Base-by-base conservation (phyloP, 1,284 basidiomycete genomes). In the Irpex sp. region DNA sequence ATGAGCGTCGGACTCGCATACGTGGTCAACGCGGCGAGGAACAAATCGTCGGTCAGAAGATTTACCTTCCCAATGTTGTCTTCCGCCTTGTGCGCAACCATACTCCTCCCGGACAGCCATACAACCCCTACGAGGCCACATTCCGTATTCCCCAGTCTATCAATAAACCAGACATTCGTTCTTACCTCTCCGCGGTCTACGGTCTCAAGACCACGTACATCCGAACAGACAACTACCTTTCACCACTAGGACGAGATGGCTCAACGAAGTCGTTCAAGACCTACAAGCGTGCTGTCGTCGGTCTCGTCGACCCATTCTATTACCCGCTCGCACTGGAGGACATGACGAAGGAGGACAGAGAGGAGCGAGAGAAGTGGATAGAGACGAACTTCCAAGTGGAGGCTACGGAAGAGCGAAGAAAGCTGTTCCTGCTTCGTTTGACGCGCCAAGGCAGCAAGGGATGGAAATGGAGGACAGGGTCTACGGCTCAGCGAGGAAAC, bases 111-210 rank as follows among this genome's bases (percentile, higher is more conserved):
- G 93, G 91, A 0, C 77, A 92, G 70, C 81, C 93, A 4, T 98
- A 98, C 81, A 97, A 98, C 69, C 92, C 95, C 1, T 95, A 90
- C 79, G 91, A 95, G 75, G 95, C 95, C 5, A 98, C 96, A 1
- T 97, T 98, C 82, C 91, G 94, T 62, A 84, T 97, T 50, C 87
- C 91, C 1, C 88, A 88, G 63, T 88, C 86, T 59, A 83, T 97
- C 77, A 97, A 94, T 62, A 98, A 98, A 79, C 93, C 90, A 66
- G 94, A 95, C 76, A 80, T 98, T 37, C 88, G 94, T 55, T 91
- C 91, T 2, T 97, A 97, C 75, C 85, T 98, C 35, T 78, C 79
- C 43, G 82, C 93, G 33, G 85, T 92, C 51, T 98, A 98, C 72
- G 93, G 92, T 66, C 89, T 97, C 49, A 81, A 88, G 70, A 90